Evolutionary conservation across 1,139 yeast genomes (phyloP), one percentile per base, ranked within the genome.

Genomic region (Pichia kudriavzevii): DNA sequence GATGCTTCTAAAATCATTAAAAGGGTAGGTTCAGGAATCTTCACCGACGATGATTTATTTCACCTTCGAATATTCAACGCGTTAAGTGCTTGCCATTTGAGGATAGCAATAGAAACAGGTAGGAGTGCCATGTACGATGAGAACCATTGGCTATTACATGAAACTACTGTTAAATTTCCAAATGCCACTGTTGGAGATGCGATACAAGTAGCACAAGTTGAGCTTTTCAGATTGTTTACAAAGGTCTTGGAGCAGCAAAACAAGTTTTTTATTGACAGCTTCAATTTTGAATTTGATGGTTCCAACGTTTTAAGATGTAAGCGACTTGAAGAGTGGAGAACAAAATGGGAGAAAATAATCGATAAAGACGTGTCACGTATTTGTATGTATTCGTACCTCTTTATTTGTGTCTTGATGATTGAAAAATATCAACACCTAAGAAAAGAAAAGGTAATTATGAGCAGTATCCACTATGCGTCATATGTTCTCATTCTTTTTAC

Each of bases 51-150:
- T 28, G 75, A 72, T 43, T 40, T 72, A 28, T 72, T 66, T 49
- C 71, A 70, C 43, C 45, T 72, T 38, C 53, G 79, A 37, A 66
- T 72, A 22, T 62, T 70, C 55, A 71, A 69, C 39, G 59, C 72
- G 2, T 46, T 71, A 38, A 63, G 71, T 22, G 63, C 70, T 11
- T 61, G 70, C 36, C 72, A 70, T 51, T 49, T 70, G 23, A 72
- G 67, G 34, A 61, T 62, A 41, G 61, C 74, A 1, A 58, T 72
- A 21, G 71, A 73, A 0, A 56, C 59, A 32, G 73, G 74, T 4
- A 53, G 64, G 29, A 67, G 67, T 12, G 53, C 58, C 11, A 46
- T 60, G 48, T 55, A 66, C 4, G 38, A 43, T 6, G 63, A 61
- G 24, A 63, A 57, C 39, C 50, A 56, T 29, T 56, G 57, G 15